Evolutionary conservation across 2,329 filamentous ascomycete genomes (phyloP), one percentile per base, ranked within the genome.

Genomic region (Huntiella abstrusa): DNA sequence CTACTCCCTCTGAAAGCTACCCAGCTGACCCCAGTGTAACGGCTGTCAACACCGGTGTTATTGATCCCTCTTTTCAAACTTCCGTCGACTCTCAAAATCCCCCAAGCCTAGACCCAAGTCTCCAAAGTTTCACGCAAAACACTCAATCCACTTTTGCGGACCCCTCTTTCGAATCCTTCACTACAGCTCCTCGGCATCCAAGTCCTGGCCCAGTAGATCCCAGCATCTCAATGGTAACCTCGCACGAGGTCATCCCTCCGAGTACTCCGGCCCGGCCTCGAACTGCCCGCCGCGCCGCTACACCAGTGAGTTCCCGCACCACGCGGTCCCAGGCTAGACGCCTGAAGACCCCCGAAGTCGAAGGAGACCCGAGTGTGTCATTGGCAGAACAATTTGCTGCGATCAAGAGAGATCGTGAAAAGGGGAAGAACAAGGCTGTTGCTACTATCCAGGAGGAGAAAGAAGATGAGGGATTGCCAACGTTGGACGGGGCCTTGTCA

Each of bases 401-500:
- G 13, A 32, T 13, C n/a, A 33, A 33, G 13, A 13, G 16, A 17
- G 41, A 16, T 33, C 28, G 22, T 1, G 32, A 8, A 43, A 35
- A 42, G 4, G 13, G 15, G 22, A 32, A 41, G 39, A 41, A 15
- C 11, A n/a, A 42, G 19, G 32, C 11, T 3, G 40, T 15, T 32
- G 22, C n/a, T 11, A 28, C 16, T 3, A 42, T 13, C 12, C 17
- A 32, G 28, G 40, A 28, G 8, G 40, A 42, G n/a, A 13, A 28
- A 8, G 17, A 13, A 15, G 40, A 32, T 42, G 11, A 12, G 19
- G 41, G 11, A 4, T 12, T 43, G 32, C 38, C 17, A 12, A 16
- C n/a, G 19, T 28, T 39, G 8, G 40, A 47, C n/a, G 41, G 44
- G n/a, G n/a, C 42, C 2, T 32, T 56, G 58, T 36, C 37, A 15